A percentile compares a stretch with the other conserved stretches of the same genome.
Evolutionary conservation across 1,284 basidiomycete genomes (phyloP).

Genomic region (Ustanciosporium gigantosporum): DNA sequence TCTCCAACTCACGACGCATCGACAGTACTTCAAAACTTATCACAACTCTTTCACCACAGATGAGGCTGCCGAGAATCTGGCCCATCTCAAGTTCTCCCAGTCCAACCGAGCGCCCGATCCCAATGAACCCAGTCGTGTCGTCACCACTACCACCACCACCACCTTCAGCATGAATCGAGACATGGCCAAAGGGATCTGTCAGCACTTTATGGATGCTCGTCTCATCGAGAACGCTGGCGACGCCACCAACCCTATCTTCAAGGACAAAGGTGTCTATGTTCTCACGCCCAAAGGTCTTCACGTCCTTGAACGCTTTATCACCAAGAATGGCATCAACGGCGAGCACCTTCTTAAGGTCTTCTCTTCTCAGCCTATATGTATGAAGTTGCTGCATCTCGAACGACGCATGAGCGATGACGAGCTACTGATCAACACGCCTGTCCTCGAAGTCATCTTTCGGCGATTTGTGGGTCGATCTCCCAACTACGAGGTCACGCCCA

Average conservation of each 20-base stretch:
- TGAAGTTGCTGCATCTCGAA: slow-evolving; percentile 96
- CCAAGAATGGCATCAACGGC: slow-evolving; percentile 92
- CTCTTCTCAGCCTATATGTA: slow-evolving; percentile 90
- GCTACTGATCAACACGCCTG: slow-evolving; percentile 89
- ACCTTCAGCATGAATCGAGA: slow-evolving; percentile 99
- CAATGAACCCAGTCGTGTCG: slow-evolving; percentile 91
- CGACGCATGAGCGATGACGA: slow-evolving; percentile 90
- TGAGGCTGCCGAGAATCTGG: slow-evolving; percentile 89
- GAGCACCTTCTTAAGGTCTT: slow-evolving; percentile 90
- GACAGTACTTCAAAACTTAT: slow-evolving; percentile 94
- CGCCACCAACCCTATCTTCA: slow-evolving; percentile 83
- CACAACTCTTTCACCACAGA: slow-evolving; percentile 95
- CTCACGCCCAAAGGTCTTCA: slow-evolving; percentile 97
- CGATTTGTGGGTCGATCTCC: slow-evolving; percentile 78
- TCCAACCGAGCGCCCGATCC: slow-evolving; percentile 97
- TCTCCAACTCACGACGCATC: slow-evolving; percentile 82
- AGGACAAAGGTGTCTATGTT: slow-evolving; percentile 93
- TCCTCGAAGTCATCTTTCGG: slow-evolving; percentile 91
- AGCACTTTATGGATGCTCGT: slow-evolving; percentile 98
- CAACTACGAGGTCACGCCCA: slow-evolving; percentile 17
- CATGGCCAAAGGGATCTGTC: slow-evolving; percentile 98
- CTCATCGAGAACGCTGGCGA: slow-evolving; percentile 96
- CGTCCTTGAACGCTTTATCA: slow-evolving; percentile 97
- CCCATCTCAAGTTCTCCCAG: slow-evolving; percentile 96
- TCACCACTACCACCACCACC: slow-evolving; percentile 98